phyloP scores from a whole-genome alignment of 495 filamentous ascomycete species.

The Cenococcum geophilum region DNA sequence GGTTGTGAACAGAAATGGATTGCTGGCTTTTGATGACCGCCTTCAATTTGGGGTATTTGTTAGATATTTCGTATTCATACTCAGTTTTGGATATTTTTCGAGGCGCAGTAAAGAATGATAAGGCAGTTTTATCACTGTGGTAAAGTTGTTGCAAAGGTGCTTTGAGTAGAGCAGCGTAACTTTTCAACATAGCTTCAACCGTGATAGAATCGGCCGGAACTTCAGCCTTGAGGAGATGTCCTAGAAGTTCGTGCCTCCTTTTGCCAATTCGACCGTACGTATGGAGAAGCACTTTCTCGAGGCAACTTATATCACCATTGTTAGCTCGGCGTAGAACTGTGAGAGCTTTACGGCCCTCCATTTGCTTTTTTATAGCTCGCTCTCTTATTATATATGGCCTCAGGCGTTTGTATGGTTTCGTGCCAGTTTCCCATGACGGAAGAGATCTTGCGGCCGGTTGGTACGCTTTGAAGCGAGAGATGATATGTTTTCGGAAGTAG shows the following conservation, averaged over 20 bases:
- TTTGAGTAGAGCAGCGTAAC: background rate
- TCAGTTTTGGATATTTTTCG: constrained; percentile 36
- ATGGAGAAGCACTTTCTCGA: constrained; percentile 57
- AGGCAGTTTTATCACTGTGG: constrained; percentile 20
- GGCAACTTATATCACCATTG: constrained; percentile 54
- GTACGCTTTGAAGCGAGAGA: constrained; percentile 52
- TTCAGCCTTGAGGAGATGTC: constrained; percentile 42
- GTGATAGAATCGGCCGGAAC: constrained; percentile 17
- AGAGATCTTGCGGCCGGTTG: constrained; percentile 17
- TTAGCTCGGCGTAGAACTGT: constrained; percentile 52
- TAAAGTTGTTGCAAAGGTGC: constrained; percentile 26
- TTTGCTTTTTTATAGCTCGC: constrained; percentile 15
- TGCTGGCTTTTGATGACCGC: constrained; percentile 24
- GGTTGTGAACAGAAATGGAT: background rate
- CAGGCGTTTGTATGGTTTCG: constrained; percentile 5
- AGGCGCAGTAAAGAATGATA: constrained; percentile 24
- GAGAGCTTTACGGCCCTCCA: constrained; percentile 36
- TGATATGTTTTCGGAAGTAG: constrained; percentile 53
- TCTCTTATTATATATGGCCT: constrained; percentile 5
- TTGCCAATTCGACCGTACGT: constrained; percentile 72
- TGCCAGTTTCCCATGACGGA: background rate
- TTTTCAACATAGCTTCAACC: background rate
- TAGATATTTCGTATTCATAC: constrained; percentile 20
- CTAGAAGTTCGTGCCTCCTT: constrained; percentile 57
- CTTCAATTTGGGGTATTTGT: constrained; percentile 23